These are phyloP conservation scores for Raffaelea albimanens DNA, from an alignment of 2,329 filamentous ascomycete genomes.

Conservation along the genomic window DNA sequence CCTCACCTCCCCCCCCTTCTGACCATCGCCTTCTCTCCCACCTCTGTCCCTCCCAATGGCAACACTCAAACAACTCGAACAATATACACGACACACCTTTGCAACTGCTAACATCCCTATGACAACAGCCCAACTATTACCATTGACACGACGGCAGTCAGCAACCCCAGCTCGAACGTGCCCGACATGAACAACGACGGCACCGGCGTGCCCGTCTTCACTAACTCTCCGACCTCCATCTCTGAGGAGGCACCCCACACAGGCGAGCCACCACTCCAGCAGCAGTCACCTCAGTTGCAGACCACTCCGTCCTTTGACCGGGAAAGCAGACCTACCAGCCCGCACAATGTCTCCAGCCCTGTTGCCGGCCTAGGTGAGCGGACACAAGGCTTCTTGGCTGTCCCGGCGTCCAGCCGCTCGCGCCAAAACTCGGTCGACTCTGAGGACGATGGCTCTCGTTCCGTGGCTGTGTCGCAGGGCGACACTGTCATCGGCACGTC, in stretches of 20 bases:
- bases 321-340: conserved; percentile 59
- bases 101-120: not conserved
- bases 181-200: conserved; percentile 21
- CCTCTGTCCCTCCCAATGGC: too few species aligned
- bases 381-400: conserved; percentile 49
- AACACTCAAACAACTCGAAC: too few species aligned
- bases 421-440: conserved; percentile 64
- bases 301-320: conserved; percentile 54
- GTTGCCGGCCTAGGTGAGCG: conserved; percentile 38
- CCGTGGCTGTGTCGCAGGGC: conserved; percentile 47
- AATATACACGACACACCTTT: too few species aligned
- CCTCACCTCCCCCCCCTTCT: not conserved
- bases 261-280: conserved; percentile 1
- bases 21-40: not conserved
- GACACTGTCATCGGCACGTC: conserved; percentile 49
- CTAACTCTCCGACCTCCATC: conserved; percentile 25
- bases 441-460: conserved; percentile 51
- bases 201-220: conserved; percentile 9
- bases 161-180: conserved; percentile 12
- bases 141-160: conserved; percentile 39
- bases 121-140: conserved; percentile 40
- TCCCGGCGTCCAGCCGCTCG: conserved; percentile 52
- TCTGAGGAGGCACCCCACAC: conserved; percentile 9
- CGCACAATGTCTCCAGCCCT: conserved; percentile 60
- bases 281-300: conserved; percentile 32